A percentile compares a stretch with the other conserved stretches of the same genome.
phyloP scores from a whole-genome alignment of 495 filamentous ascomycete species.

The Elasticomyces elasticus region DNA sequence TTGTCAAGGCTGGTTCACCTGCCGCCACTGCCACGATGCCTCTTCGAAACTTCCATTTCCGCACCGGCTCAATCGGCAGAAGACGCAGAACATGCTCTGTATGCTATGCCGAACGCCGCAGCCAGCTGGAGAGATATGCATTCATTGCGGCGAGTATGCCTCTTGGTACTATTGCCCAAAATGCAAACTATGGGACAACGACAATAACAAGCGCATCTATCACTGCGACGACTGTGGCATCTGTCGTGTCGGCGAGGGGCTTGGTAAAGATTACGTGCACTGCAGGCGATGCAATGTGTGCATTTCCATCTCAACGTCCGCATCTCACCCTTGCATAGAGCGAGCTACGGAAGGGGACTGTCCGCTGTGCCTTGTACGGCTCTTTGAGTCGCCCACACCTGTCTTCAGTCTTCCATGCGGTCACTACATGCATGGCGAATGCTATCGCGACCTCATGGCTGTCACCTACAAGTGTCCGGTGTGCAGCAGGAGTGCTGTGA shows the following conservation, averaged over 20 bases:
- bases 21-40: slow-evolving; percentile 88
- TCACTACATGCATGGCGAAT: slow-evolving; percentile 85
- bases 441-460: slow-evolving; percentile 75
- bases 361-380: slow-evolving; percentile 95
- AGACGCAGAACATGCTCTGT: slow-evolving; percentile 93
- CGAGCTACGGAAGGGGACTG: slow-evolving; percentile 90
- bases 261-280: slow-evolving; percentile 95
- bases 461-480: slow-evolving; percentile 88
- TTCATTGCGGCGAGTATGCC: slow-evolving; percentile 60
- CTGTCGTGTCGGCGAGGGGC: slow-evolving; percentile 77
- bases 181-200: slow-evolving; percentile 96
- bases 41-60: slow-evolving; percentile 47
- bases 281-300: slow-evolving; percentile 74
- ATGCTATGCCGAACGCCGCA: slow-evolving; percentile 91
- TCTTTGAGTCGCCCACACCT: slow-evolving; percentile 83
- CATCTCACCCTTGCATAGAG: slow-evolving; percentile 89
- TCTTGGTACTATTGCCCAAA: slow-evolving; percentile 92
- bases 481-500: slow-evolving; percentile 83
- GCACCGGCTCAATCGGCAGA: slow-evolving; percentile 67
- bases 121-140: slow-evolving; percentile 66
- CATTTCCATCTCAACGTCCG: slow-evolving; percentile 69
- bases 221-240: slow-evolving; percentile 96
- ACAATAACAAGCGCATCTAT: slow-evolving; percentile 83
- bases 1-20: slow-evolving; percentile 89
- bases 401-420: slow-evolving; percentile 95